Evolutionary conservation across 805 yeast genomes (phyloP), one percentile per base, ranked within the genome.

Genomic region (Starmerella geochares): DNA sequence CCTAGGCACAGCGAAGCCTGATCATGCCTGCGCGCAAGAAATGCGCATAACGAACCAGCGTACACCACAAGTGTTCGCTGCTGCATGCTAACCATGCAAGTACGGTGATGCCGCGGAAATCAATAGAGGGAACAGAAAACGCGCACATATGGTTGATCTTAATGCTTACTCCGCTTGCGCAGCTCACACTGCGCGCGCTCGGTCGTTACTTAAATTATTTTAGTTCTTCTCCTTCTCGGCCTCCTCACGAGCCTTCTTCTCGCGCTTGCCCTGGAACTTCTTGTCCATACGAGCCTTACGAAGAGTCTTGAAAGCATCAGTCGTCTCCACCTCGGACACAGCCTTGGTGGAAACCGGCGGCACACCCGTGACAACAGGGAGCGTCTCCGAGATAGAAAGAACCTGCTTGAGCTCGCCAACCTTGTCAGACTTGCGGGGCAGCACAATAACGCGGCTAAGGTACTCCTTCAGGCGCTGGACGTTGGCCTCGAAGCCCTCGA

Each of bases 391-490:
- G 47, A 65, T 61, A 60, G 85, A 76, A 23, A 47, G 43, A 53
- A 79, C 67, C 65, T 81, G 82, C 77, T 86, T 94, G 58, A 71
- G 70, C 58, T 71, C 71, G 71, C 82, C 94, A 66, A 80, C 80
- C 47, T 69, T 61, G 66, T 80, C 74, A 16, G 43, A 39, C 78
- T 85, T 85, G 75, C 84, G 80, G 78, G 92, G 96, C 78, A 92
- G 88, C 70, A 92, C 81, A 67, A 92, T 88, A 73, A 92, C 80
- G 76, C 90, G 88, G 68, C 94, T 77, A 77, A 82, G 79, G 94
- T 86, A 92, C 75, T 86, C 95, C 78, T 85, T 77, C 73, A 92
- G 83, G 81, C 98, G 86, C 72, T 80, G 85, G 68, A 92, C 96
- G 77, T 92, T 92, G 65, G 79, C 76, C 71, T 90, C 92, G 66